A percentile compares a stretch with the other conserved stretches of the same genome.
phyloP scores from a whole-genome alignment of 1,139 yeast genomes.

The Debaryomyces sp. region DNA sequence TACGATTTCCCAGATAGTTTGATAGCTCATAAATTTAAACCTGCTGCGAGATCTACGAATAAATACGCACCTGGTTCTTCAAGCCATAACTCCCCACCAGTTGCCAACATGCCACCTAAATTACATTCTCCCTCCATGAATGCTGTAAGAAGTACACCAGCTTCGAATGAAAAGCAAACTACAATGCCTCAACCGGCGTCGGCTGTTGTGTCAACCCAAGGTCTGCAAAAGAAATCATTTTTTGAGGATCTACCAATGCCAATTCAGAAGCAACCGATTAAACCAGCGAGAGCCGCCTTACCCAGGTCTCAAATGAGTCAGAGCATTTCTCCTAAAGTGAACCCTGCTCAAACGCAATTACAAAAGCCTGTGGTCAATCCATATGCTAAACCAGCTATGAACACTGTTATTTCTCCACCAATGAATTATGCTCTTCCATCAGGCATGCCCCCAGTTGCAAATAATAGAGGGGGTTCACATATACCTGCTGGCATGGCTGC shows the following conservation, averaged over 20 bases:
- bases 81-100: constrained; percentile 2
- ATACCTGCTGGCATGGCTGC: constrained; percentile 4
- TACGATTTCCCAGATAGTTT: constrained; percentile 78
- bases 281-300: constrained; percentile 36
- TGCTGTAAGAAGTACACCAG: background rate
- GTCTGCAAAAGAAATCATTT: constrained; percentile 41
- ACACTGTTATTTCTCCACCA: constrained; percentile 11
- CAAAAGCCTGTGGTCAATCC: constrained; percentile 6
- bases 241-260: constrained; percentile 57
- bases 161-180: background rate
- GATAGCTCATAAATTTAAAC: constrained; percentile 42
- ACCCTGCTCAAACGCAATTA: background rate
- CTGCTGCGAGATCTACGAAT: constrained; percentile 33
- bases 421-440: constrained; percentile 3
- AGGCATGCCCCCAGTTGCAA: constrained; percentile 14
- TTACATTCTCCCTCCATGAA: constrained; percentile 7
- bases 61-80: constrained; percentile 22
- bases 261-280: constrained; percentile 26
- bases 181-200: background rate
- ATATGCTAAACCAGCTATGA: constrained; percentile 5
- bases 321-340: background rate
- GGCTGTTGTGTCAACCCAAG: constrained; percentile 8
- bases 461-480: constrained; percentile 9
- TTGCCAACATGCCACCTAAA: constrained; percentile 4
- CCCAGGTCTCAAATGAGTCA: constrained; percentile 15